phyloP scores from a whole-genome alignment of 768 basidiomycete genomes.

The Hygrocybe punicea region DNA sequence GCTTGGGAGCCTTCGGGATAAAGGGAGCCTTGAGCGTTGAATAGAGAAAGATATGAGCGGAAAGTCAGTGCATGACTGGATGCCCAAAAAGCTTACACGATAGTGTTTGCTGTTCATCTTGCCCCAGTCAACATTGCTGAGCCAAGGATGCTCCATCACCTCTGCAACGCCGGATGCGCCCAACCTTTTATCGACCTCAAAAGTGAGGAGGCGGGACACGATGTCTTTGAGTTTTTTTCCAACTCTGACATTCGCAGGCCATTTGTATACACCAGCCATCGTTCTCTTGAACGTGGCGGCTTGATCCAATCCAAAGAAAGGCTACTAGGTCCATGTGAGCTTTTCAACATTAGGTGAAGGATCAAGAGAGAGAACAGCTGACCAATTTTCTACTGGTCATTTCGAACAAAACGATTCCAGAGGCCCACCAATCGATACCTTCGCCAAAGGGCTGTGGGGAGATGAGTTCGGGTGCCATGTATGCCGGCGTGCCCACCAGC shows the following conservation, averaged over 20 bases:
- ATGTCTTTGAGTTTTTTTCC: slow-evolving; percentile 44
- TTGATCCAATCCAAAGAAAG: slow-evolving; percentile 18
- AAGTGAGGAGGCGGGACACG: slow-evolving; percentile 39
- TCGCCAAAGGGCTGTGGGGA: slow-evolving; percentile 9
- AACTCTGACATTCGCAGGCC: slow-evolving; percentile 37
- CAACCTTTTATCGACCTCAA: slow-evolving; percentile 38
- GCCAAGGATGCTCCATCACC: slow-evolving; percentile 45
- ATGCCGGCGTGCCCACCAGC: slow-evolving; percentile 43
- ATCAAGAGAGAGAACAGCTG: slow-evolving; percentile 19
- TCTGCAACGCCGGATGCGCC: slow-evolving; percentile 34
- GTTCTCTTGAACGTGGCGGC: slow-evolving; percentile 27
- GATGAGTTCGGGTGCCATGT: slow-evolving; percentile 49
- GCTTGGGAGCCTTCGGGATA: slow-evolving; percentile 27
- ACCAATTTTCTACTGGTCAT: slow-evolving; percentile 44
- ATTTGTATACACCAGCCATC: slow-evolving; percentile 31
- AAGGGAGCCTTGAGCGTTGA: slow-evolving; percentile 40
- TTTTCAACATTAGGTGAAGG: background rate
- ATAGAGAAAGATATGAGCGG: slow-evolving; percentile 4
- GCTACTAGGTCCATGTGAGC: slow-evolving; percentile 7
- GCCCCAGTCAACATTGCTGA: slow-evolving; percentile 46
- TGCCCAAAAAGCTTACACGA: slow-evolving; percentile 35
- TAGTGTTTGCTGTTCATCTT: slow-evolving; percentile 44
- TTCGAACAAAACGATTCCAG: slow-evolving; percentile 50
- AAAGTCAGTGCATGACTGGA: background rate
- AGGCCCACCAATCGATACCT: slow-evolving; percentile 54